Evolutionary conservation across 2,329 filamentous ascomycete genomes (phyloP), one percentile per base, ranked within the genome.

Genomic region (Paecilomyces niveus): DNA sequence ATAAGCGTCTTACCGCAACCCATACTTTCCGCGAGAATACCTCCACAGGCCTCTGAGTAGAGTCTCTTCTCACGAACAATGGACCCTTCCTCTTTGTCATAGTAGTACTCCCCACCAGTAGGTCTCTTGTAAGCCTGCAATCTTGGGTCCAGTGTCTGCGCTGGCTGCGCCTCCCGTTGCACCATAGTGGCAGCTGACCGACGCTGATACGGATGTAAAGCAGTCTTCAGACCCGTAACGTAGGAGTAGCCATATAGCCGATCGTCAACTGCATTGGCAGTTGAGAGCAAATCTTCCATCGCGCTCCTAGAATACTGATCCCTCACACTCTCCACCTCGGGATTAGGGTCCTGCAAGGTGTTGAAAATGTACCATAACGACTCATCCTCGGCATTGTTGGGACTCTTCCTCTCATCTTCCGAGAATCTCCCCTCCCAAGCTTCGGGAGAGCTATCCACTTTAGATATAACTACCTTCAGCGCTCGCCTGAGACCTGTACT

Each of bases 1-100:
- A 97, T 96, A 26, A 97, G 75, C 0, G 93, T 97, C 76, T 97
- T 97, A 0, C 93, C 92, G 53, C 78, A 76, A 31, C 81, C 81
- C 78, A 80, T 80, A 15, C 76, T 78, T 57, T 79, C 77, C 9
- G 77, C 76, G 24, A 79, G 70, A 26, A 79, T 88, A 2, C 92
- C 93, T 33, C 92, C 92, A 59, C 82, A 81, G 4, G 87, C 83
- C 26, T 85, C 82, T 52, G 94, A 90, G 64, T 93, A 96, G 59
- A 84, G 83, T 2, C 83, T 81, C 10, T 89, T 86, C n/a, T 88
- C 83, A 35, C 79, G 79, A 0, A 89, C 70, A 54, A 91, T 81
- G 0, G 79, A 78, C 0, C 85, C 83, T 15, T 84, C 81, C 52
- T 87, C 82, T 4, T 83, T 78, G 61, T 92, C 88, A 63, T 87